phyloP scores from a whole-genome alignment of 768 basidiomycete species.

The Hortiboletus campestris region DNA sequence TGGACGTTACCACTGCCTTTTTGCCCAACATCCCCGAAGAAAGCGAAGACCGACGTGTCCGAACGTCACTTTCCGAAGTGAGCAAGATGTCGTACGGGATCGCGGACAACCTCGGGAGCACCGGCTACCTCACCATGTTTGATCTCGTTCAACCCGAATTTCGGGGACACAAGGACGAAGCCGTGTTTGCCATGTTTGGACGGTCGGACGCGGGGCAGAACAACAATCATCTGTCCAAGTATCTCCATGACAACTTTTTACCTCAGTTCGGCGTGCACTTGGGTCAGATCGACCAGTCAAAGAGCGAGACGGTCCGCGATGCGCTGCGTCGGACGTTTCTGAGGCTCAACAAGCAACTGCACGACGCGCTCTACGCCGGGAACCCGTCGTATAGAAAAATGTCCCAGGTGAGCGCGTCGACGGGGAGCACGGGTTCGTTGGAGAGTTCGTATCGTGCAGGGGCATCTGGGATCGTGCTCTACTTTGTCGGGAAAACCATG shows the following conservation, averaged over 20 bases:
- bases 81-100: constrained; percentile 96
- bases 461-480: constrained; percentile 83
- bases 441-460: constrained; percentile 65
- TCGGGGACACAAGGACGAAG: constrained; percentile 70
- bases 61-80: constrained; percentile 86
- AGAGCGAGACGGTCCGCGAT: constrained; percentile 58
- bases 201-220: constrained; percentile 55
- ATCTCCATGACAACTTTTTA: constrained; percentile 78
- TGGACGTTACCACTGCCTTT: constrained; percentile 83
- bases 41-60: constrained; percentile 84
- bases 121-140: constrained; percentile 81
- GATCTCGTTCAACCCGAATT: constrained; percentile 91
- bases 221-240: constrained; percentile 76
- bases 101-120: constrained; percentile 82
- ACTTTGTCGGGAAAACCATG: constrained; percentile 74
- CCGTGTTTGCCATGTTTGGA: constrained; percentile 96
- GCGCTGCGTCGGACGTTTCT: constrained; percentile 88
- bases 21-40: constrained; percentile 74
- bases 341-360: constrained; percentile 76
- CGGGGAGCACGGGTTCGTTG: constrained; percentile 29
- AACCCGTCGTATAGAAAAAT: constrained; percentile 57
- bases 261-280: constrained; percentile 61
- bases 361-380: constrained; percentile 58
- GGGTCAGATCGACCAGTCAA: constrained; percentile 35
- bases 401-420: constrained; percentile 59